A percentile compares a stretch with the other conserved stretches of the same genome.
phyloP scores from a whole-genome alignment of 176 grass and related monocot genomes.

The Urochloa ruziziensis region DNA sequence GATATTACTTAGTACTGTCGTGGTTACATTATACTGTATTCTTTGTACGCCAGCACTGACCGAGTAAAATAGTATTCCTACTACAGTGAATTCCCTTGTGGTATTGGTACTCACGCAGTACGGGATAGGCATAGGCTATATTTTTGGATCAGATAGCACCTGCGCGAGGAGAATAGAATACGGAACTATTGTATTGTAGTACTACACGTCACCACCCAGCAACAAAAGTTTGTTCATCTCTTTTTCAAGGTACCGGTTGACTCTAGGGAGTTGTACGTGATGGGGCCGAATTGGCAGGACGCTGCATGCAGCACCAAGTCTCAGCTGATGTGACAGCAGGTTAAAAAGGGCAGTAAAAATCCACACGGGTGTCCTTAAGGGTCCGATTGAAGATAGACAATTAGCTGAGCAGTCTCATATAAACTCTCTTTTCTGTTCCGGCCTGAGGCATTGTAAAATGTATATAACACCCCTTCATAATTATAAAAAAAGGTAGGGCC shows the following conservation, averaged over 20 bases:
- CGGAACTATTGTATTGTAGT: too few relatives aligned
- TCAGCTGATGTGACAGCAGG: neutral
- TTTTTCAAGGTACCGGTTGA: neutral
- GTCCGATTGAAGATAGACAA: too few relatives aligned
- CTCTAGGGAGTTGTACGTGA: neutral
- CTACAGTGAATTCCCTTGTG: neutral
- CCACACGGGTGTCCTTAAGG: too few relatives aligned
- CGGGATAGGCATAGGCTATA: neutral
- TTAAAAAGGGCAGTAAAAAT: too few relatives aligned
- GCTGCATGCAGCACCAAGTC: neutral
- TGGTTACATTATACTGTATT: neutral
- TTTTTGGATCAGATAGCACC: neutral
- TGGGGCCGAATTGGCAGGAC: neutral
- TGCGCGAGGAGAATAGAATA: neutral
- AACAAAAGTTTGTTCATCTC: too few relatives aligned
- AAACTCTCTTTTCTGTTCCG: too few relatives aligned
- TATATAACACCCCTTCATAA: too few relatives aligned
- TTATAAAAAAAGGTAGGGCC: too few relatives aligned
- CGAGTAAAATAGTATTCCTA: neutral
- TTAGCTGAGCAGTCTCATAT: too few relatives aligned
- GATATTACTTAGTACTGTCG: neutral
- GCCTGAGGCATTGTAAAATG: too few relatives aligned
- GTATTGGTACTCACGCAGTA: neutral
- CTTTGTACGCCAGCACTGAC: neutral
- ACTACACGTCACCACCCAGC: too few relatives aligned